Conservation (phyloP, 805 yeast species). For the Yamadazyma kitorensis region DNA sequence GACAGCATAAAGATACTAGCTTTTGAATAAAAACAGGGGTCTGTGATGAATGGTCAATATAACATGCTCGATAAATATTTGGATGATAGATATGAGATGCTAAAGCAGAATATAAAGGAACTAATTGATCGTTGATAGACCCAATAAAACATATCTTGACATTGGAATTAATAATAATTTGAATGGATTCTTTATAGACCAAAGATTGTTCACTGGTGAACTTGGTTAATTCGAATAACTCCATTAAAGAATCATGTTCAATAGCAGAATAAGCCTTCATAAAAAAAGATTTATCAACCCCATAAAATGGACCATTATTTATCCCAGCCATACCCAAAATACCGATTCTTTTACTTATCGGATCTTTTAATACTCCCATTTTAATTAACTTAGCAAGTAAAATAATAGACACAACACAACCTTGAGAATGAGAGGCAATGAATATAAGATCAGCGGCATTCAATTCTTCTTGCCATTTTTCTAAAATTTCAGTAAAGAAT, state of each 20-base stretch:
- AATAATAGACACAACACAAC: constrained; percentile 86
- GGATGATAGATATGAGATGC: constrained; percentile 87
- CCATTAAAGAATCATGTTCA: constrained; percentile 83
- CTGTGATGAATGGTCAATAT: constrained; percentile 76
- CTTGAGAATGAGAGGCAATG: constrained; percentile 94
- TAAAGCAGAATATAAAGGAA: constrained; percentile 85
- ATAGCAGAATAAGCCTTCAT: constrained; percentile 88
- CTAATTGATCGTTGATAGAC: constrained; percentile 89
- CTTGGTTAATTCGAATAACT: constrained; percentile 84
- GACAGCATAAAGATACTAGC: constrained; percentile 70
- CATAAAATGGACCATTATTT: constrained; percentile 90
- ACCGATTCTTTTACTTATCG: constrained; percentile 52
- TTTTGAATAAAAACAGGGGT: constrained; percentile 78
- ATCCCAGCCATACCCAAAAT: constrained; percentile 94
- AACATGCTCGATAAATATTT: constrained; percentile 83
- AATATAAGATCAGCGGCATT: constrained; percentile 79
- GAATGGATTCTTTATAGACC: constrained; percentile 64
- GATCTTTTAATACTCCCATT: constrained; percentile 43
- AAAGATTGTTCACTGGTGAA: constrained; percentile 69
- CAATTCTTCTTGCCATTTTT: constrained; percentile 61
- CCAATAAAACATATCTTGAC: constrained; percentile 83
- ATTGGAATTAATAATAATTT: constrained; percentile 61
- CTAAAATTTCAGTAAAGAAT: constrained; percentile 68
- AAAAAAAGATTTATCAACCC: constrained; percentile 78
- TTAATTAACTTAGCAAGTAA: constrained; percentile 71